phyloP scores from a whole-genome alignment of 2,329 filamentous ascomycete genomes.

The Epichloe sp. region DNA sequence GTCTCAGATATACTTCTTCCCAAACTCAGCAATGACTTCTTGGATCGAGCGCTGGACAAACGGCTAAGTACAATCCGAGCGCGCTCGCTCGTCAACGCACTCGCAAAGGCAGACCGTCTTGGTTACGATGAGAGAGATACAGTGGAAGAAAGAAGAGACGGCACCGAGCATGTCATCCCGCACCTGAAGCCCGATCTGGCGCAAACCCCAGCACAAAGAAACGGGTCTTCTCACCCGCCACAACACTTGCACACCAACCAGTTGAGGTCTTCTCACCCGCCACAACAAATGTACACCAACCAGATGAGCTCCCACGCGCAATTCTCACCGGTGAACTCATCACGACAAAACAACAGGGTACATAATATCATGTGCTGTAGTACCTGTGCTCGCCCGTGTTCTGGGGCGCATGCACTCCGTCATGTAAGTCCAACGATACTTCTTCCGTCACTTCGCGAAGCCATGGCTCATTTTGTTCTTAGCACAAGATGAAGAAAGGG shows the following conservation, averaged over 20 bases:
- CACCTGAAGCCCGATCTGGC: conserved; percentile 10
- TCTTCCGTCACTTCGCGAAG: background rate
- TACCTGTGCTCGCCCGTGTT: conserved; percentile 23
- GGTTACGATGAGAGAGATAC: conserved; percentile 41
- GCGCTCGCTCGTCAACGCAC: conserved; percentile 40
- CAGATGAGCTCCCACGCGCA: background rate
- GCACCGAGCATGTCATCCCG: conserved; percentile 25
- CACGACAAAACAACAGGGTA: background rate
- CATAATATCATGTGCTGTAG: conserved; percentile 13
- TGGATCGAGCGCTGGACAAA: conserved; percentile 38
- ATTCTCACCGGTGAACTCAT: background rate
- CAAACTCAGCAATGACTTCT: conserved; percentile 34
- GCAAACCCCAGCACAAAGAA: conserved; percentile 1
- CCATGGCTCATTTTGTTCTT: conserved; percentile 5
- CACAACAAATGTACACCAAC: background rate
- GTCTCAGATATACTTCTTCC: conserved; percentile 29
- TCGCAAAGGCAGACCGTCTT: conserved; percentile 42
- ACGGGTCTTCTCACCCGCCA: background rate
- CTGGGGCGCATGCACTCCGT: conserved; percentile 15
- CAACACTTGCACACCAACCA: background rate
- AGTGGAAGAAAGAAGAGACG: conserved; percentile 25
- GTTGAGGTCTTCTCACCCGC: background rate
- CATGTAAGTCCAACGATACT: conserved; percentile 16
- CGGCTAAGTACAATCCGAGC: conserved; percentile 41
- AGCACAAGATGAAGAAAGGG: conserved; percentile 17